Evolutionary conservation across 2,329 filamentous ascomycete genomes (phyloP).

Genomic region (Teratosphaeria viscida): DNA sequence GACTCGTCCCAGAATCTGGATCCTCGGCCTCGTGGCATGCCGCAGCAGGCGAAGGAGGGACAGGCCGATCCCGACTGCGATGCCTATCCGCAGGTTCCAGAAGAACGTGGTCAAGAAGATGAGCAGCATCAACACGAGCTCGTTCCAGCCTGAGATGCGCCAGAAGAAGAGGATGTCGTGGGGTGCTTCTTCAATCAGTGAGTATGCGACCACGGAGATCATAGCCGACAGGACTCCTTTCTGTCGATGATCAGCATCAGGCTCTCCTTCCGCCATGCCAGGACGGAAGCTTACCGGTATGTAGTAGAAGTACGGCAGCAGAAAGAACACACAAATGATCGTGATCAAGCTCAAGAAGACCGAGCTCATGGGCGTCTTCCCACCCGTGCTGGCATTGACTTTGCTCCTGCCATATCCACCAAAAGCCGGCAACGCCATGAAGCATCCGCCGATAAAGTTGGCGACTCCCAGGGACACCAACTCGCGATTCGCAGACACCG

Average conservation of each 20-base stretch:
- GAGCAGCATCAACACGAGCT: slow-evolving; percentile 74
- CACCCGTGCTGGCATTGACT: slow-evolving; percentile 85
- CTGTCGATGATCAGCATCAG: slow-evolving; percentile 32
- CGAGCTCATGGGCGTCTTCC: slow-evolving; percentile 86
- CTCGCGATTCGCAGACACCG: slow-evolving; percentile 82
- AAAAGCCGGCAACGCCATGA: slow-evolving; percentile 87
- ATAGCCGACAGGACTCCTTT: slow-evolving; percentile 90
- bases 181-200: slow-evolving; percentile 87
- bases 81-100: slow-evolving; percentile 86
- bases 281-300: slow-evolving; percentile 59
- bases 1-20: slow-evolving; percentile 88
- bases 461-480: slow-evolving; percentile 83
- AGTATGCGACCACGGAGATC: slow-evolving; percentile 91
- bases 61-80: slow-evolving; percentile 85
- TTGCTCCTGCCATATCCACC: slow-evolving; percentile 94
- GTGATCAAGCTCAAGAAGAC: slow-evolving; percentile 77
- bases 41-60: slow-evolving; percentile 82
- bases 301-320: slow-evolving; percentile 89
- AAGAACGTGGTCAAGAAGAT: slow-evolving; percentile 91
- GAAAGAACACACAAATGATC: slow-evolving; percentile 65
- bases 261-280: not conserved
- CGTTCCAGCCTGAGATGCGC: slow-evolving; percentile 72
- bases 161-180: slow-evolving; percentile 87
- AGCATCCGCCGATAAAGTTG: slow-evolving; percentile 83
- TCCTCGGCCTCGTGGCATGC: slow-evolving; percentile 82